Evolutionary conservation across 2,329 filamentous ascomycete species (phyloP), one percentile per base, ranked within the genome.

Genomic region (Alternaria incomplexa): DNA sequence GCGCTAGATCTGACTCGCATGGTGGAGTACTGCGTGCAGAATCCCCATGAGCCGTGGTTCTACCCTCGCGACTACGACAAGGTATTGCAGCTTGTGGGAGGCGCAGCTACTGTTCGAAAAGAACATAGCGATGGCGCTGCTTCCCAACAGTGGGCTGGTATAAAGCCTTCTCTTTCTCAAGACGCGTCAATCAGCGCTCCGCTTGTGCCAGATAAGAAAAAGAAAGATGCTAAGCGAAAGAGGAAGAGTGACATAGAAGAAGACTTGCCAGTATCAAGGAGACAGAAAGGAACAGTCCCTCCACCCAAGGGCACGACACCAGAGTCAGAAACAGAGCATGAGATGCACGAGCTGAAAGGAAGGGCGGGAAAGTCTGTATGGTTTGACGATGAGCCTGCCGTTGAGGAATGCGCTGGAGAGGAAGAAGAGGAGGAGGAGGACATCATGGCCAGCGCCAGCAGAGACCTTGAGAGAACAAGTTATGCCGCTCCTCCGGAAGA

Each of bases 1-100:
- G 70, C 71, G 5, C 53, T 73, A n/a, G 70, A 75, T 51, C 56
- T 74, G 25, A 75, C 73, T 1, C 64, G 71, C 15, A 69, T 70
- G 61, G 65, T 77, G 5, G n/a, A 52, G n/a, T 66, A 73, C 46
- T 65, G 62, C 20, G 8, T 69, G 1, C 32, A 68, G 5, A 63
- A 68, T 44, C 58, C 59, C 2, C 46, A 67, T 3, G 65, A 74
- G 36, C 43, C 52, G 1, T 75, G 67, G 68, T 32, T 45, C 20
- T 77, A 70, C 26, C 74, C 72, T 12, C 51, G 55, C 3, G 69
- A 75, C 36, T 74, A 65, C n/a, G 52, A 62, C 1, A 47, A 58
- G 26, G 51, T 73, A 36, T 52, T 70, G 10, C 43, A 55, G 3
- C 28, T 56, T 6, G 47, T 71, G 4, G 66, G 66, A 10, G 69